Evolutionary conservation across 495 filamentous ascomycete genomes (phyloP).

Genomic region (Penicillium flavigenum): DNA sequence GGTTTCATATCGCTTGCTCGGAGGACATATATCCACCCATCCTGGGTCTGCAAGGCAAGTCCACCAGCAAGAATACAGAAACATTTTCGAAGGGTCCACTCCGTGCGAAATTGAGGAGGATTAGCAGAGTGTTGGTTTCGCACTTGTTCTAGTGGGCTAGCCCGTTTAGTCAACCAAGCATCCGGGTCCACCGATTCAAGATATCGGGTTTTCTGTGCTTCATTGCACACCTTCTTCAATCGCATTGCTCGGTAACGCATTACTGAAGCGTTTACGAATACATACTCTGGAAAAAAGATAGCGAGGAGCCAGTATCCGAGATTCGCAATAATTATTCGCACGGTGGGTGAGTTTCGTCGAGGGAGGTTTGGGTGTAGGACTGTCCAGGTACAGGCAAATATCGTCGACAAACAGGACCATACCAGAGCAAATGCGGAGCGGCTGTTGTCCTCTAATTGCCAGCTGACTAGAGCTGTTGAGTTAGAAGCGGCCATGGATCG

Average conservation of each 20-base stretch:
- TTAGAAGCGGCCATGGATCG: too few species aligned
- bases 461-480: neutral
- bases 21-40: conserved; percentile 14
- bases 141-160: neutral
- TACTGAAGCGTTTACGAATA: neutral
- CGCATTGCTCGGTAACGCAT: neutral
- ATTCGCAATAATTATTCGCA: neutral
- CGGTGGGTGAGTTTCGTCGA: neutral
- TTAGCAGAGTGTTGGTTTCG: neutral
- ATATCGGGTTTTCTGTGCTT: neutral
- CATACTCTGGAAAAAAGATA: neutral
- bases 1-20: neutral
- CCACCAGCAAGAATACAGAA: conserved; percentile 12
- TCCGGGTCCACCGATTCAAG: neutral
- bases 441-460: neutral
- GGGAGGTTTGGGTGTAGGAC: neutral
- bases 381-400: neutral
- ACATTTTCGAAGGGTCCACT: conserved; percentile 10
- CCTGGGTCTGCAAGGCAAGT: conserved; percentile 11
- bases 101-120: neutral
- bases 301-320: neutral
- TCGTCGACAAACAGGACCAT: neutral
- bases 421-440: neutral
- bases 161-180: neutral
- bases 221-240: neutral